These are phyloP conservation scores for Carex parvula DNA, from an alignment of 176 grass and related monocot species.

Conservation along the genomic window DNA sequence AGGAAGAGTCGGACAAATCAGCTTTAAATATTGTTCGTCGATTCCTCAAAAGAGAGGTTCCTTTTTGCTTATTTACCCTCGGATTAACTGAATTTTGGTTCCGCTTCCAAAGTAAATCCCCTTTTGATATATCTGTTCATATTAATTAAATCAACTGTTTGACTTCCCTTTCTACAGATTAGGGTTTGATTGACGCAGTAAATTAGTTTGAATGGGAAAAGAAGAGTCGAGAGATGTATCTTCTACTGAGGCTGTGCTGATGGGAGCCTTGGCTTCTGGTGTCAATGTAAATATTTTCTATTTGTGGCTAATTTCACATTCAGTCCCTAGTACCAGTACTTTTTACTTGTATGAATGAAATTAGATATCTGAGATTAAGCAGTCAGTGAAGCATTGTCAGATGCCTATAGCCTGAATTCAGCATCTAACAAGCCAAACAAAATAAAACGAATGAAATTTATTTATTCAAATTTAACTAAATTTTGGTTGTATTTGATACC, in stretches of 20 bases:
- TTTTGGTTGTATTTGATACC: too few relatives aligned
- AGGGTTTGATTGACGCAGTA: not conserved
- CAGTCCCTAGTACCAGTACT: not conserved
- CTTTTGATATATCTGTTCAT: not conserved
- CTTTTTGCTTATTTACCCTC: not conserved
- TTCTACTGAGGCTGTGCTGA: conserved; percentile 65
- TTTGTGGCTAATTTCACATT: not conserved
- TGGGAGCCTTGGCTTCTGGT: conserved; percentile 87
- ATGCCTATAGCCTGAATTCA: not conserved
- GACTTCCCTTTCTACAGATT: not conserved
- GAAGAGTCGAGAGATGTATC: conserved; percentile 39
- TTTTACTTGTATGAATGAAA: not conserved
- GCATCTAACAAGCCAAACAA: not conserved
- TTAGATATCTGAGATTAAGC: conserved; percentile 2
- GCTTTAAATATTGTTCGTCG: not conserved
- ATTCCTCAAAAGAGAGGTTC: not conserved
- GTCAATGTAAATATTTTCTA: conserved; percentile 34
- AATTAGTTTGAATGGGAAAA: conserved; percentile 39
- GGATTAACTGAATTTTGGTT: not conserved
- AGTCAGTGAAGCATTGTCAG: not conserved
- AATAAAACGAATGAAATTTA: not conserved
- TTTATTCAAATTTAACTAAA: not conserved
- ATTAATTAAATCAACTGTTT: not conserved
- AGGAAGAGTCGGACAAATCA: not conserved
- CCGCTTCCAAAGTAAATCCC: not conserved